Evolutionary conservation across 148 eudicot genomes (phyloP), one percentile per base, ranked within the genome.

Genomic region (Linanthus parryae): DNA sequence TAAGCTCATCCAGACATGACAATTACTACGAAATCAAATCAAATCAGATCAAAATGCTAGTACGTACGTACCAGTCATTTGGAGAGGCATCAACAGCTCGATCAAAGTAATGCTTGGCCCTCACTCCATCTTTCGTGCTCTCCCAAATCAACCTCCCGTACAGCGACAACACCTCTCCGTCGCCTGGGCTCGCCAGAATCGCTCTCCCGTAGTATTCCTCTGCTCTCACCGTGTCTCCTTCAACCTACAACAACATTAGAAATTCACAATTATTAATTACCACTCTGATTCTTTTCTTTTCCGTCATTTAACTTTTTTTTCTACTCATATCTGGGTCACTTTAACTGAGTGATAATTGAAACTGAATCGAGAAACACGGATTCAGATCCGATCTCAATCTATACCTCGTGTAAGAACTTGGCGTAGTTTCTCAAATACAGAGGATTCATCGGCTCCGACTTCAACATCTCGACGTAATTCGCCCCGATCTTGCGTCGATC

Each of bases 151-250:
- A 33, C 20, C 70, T 78, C 0, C 71, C 97, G 38, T 85, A 85
- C 27, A 80, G 56, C 3, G 81, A 75, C 8, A 89, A 66, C 28
- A 82, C 38, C 45, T 89, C 79, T 0, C 95, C 97, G 53, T 85
- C 97, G 41, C 76, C 82, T 0, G 94, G 88, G 52, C 53, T 75
- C 7, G 85, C 90, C 54, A 89, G 47, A 58, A 89, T 80, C 27
- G 97, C 91, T 71, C 97, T 80, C 11, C 81, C 91, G 37, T 75
- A 85, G 35, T 64, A 89, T 56, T 89, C 88, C 45, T 77, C 97
- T 3, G 97, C 97, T 67, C 70, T 77, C 28, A 51, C 74, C 22
- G 15, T 13, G 44, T 89, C 75, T 53, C 72, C 69, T 58, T 73
- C 85, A 24, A 82, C 97, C 97, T 88, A 20, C 0, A 24, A 3